Percentiles rank a stretch among this genome's conserved stretches.
Evolutionary conservation across 75 land plant genomes (phyloP).

Genomic region (Sequoia sempervirens): DNA sequence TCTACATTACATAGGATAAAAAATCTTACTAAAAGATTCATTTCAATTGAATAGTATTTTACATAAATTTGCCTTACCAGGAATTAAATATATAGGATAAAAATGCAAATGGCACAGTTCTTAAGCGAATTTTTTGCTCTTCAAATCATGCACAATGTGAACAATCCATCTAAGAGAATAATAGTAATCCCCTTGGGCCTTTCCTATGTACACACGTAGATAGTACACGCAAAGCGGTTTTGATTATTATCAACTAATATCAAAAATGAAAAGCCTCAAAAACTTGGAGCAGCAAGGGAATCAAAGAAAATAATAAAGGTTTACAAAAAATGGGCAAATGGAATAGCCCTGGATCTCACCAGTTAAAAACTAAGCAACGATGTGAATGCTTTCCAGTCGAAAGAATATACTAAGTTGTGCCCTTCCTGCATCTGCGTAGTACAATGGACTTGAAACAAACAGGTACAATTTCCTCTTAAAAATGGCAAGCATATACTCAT

Average conservation of each 20-base stretch:
- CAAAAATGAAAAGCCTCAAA: not conserved
- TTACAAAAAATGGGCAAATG: not conserved
- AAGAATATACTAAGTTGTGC: too few relatives aligned
- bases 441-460: too few relatives aligned
- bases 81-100: not conserved
- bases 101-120: not conserved
- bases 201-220: not conserved
- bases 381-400: too few relatives aligned
- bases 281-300: not conserved
- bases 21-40: not conserved
- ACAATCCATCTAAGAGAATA: not conserved
- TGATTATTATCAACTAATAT: not conserved
- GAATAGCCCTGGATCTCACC: not conserved
- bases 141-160: not conserved
- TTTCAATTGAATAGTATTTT: not conserved
- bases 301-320: not conserved
- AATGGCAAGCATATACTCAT: too few relatives aligned
- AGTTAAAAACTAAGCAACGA: too few relatives aligned
- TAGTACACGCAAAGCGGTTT: not conserved
- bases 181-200: not conserved
- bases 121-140: not conserved
- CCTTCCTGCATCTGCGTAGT: too few relatives aligned
- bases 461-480: too few relatives aligned
- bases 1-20: slow-evolving; percentile 24
- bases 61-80: not conserved